Base-by-base conservation (phyloP, 2,329 filamentous ascomycete genomes). In the Endoconidiophora laricicola region DNA sequence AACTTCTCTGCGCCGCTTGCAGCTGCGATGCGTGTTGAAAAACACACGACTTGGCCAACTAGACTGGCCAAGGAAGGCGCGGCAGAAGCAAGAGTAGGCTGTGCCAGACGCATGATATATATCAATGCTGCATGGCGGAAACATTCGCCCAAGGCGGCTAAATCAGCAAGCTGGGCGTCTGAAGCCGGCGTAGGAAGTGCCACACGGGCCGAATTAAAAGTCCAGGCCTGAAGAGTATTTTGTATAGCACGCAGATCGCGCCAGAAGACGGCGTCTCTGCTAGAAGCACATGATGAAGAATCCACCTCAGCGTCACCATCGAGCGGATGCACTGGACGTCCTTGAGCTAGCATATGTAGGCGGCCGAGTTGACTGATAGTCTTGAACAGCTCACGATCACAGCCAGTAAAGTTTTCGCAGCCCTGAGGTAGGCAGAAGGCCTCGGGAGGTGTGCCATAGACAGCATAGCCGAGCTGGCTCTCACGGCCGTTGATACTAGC, bases 401-500 rank as follows among this genome's bases (percentile, higher is more conserved):
- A 94, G 38, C 88, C 88, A 2, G 87, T 81, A 46, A 93, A 71
- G 60, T 94, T 91, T 65, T 94, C 88, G 22, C 84, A 68, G 2
- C 83, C 81, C 55, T 79, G 62, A 0, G 72, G 69, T 3, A 77
- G 62, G 3, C 75, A 61, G 40, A 69, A 68, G 14, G 69, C 63
- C 39, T 73, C 72, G 1, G 69, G 60, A n/a, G 40, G 74, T 55
- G 79, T 71, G 16, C 47, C 41, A 33, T 49, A 49, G 14, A 36
- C 20, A 6, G 47, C 47, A 29, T 49, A 49, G 29, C 47, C 47
- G 16, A 94, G 75, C 62, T 94, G 86, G 26, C 84, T 79, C 64
- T 95, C 88, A 47, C 88, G 79, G 63, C 94, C 85, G 58, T 95
- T 95, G 60, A 94, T 86, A 48, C 83, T 88, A 38, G 86, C 86